Percentiles rank a stretch among this genome's conserved stretches.
phyloP scores from a whole-genome alignment of 306 rosid species.

The Morella rubra region DNA sequence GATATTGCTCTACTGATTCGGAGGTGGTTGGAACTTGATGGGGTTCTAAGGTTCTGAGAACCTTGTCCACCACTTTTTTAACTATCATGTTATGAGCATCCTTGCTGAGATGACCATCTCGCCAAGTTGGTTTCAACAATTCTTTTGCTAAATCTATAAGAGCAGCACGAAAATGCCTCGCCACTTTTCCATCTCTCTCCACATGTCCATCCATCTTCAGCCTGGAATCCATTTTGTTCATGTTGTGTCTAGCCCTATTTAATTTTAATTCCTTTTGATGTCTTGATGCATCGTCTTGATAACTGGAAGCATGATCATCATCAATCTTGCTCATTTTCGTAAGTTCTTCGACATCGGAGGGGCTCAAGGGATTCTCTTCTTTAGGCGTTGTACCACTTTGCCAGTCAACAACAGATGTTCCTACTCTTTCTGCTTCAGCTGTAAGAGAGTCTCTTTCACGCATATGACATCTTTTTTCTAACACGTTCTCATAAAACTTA shows the following conservation, averaged over 20 bases:
- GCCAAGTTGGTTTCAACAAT: slow-evolving; percentile 89
- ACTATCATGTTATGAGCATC: slow-evolving; percentile 77
- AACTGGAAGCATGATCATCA: slow-evolving; percentile 31
- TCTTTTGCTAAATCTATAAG: slow-evolving; percentile 87
- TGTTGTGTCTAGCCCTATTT: slow-evolving; percentile 40
- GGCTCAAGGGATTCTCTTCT: slow-evolving; percentile 37
- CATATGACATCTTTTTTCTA: slow-evolving; percentile 37
- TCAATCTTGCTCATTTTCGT: slow-evolving; percentile 32
- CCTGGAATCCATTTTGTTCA: slow-evolving; percentile 46
- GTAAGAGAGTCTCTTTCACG: slow-evolving; percentile 45
- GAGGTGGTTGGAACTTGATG: slow-evolving; percentile 64
- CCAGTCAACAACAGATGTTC: slow-evolving; percentile 43
- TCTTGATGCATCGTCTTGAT: slow-evolving; percentile 47
- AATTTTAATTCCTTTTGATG: slow-evolving; percentile 43
- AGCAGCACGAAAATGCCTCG: slow-evolving; percentile 55
- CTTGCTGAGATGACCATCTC: slow-evolving; percentile 75
- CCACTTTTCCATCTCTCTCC: slow-evolving; percentile 56
- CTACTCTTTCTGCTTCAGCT: slow-evolving; percentile 57
- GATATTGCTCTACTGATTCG: slow-evolving; percentile 63
- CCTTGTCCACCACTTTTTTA: slow-evolving; percentile 80
- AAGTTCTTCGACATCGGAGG: slow-evolving; percentile 31
- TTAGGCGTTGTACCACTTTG: slow-evolving; percentile 41
- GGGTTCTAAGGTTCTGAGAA: slow-evolving; percentile 68
- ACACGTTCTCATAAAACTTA: slow-evolving; percentile 47
- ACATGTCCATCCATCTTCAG: slow-evolving; percentile 38